phyloP scores from a whole-genome alignment of 371 early-diverging fungal genomes.

The Lichtheimia ornata region DNA sequence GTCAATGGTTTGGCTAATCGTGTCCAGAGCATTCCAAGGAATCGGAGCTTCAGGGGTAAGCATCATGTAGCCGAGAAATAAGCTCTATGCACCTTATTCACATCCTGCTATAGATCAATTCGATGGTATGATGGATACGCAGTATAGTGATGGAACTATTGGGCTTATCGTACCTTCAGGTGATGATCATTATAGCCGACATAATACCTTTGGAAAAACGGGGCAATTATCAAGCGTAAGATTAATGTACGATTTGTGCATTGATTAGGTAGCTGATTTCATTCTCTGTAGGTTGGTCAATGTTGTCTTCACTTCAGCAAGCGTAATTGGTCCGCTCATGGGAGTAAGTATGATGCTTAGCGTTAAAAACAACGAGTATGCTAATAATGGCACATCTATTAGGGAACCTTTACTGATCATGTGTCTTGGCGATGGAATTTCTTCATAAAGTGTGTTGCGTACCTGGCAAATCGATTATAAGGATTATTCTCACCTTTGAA shows the following conservation, averaged over 20 bases:
- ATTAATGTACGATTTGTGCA: neutral
- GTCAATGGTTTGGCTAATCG: neutral
- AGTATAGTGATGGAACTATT: neutral
- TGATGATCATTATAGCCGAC: neutral
- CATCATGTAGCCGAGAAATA: neutral
- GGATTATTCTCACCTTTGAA: neutral
- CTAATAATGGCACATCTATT: neutral
- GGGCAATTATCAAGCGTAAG: neutral
- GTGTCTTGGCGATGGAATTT: constrained; percentile 51
- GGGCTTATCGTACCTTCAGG: neutral
- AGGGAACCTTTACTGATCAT: constrained; percentile 43
- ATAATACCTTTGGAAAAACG: neutral
- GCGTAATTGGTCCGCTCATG: neutral
- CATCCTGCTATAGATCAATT: neutral
- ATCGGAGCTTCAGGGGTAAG: neutral
- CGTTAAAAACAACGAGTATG: neutral
- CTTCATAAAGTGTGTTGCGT: constrained; percentile 38
- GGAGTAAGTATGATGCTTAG: neutral
- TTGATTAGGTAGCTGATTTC: neutral
- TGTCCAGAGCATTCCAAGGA: neutral
- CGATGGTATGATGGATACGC: neutral
- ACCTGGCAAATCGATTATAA: neutral
- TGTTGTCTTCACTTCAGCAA: neutral
- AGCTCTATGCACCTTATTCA: neutral
- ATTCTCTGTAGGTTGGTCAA: neutral